These are phyloP conservation scores for Bipolaris zeicola DNA, from an alignment of 2,329 filamentous ascomycete genomes.

Conservation along the genomic window DNA sequence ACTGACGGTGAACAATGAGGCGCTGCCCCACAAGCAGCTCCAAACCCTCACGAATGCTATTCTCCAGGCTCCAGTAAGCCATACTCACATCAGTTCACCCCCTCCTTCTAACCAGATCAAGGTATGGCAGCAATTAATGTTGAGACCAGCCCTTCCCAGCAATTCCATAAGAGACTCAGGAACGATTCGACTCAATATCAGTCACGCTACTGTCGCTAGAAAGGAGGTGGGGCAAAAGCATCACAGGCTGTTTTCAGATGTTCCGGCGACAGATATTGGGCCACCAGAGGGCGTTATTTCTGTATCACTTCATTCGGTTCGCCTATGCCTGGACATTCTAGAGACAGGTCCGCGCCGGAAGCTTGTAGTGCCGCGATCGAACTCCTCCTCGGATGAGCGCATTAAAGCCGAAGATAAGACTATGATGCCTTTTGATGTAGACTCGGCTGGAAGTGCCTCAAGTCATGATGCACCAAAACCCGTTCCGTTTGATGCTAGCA, in stretches of 20 bases:
- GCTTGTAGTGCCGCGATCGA: slow-evolving; percentile 16
- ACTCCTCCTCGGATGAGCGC: slow-evolving; percentile 3
- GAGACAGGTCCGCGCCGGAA: slow-evolving; percentile 18
- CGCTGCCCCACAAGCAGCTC: slow-evolving; percentile 25
- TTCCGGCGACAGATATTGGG: slow-evolving; percentile 34
- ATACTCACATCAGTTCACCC: neutral
- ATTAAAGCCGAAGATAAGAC: neutral
- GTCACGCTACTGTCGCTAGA: slow-evolving; percentile 14
- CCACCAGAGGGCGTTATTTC: slow-evolving; percentile 38
- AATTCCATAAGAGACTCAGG: slow-evolving; percentile 2
- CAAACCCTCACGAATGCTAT: slow-evolving; percentile 31
- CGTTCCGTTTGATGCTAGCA: neutral
- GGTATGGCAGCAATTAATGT: slow-evolving; percentile 45
- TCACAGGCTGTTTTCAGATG: slow-evolving; percentile 31
- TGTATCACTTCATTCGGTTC: slow-evolving; percentile 36
- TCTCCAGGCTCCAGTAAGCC: slow-evolving; percentile 37
- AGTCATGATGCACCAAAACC: neutral
- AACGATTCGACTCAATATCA: slow-evolving; percentile 31
- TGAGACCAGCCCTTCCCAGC: slow-evolving; percentile 28
- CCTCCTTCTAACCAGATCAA: slow-evolving; percentile 16
- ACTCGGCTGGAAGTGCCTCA: neutral
- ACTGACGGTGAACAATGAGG: slow-evolving; percentile 33
- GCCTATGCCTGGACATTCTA: slow-evolving; percentile 30
- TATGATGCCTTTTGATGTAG: neutral
- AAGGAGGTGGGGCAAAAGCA: slow-evolving; percentile 11